Percentiles rank a stretch among this genome's conserved stretches.
These are phyloP conservation scores for Tetrastigma voinierianum DNA, from an alignment of 164 flowering plant genomes.

Conservation along the genomic window DNA sequence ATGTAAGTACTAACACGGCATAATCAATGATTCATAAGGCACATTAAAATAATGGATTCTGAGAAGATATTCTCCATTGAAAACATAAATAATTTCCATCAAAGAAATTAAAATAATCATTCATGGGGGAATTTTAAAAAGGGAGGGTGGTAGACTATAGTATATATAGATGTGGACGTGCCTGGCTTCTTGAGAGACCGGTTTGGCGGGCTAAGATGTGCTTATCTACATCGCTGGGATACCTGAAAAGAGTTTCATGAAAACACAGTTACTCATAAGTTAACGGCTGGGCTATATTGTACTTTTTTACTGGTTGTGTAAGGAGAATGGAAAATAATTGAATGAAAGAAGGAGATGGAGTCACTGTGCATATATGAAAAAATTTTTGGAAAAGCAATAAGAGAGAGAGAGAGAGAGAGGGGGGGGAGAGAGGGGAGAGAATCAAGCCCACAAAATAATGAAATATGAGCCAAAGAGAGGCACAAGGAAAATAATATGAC, in stretches of 20 bases:
- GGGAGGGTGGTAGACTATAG: too few species aligned
- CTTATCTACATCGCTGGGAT: conserved; percentile 95
- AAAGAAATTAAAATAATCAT: neutral
- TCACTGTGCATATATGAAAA: neutral
- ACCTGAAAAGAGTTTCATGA: conserved; percentile 42
- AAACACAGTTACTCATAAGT: neutral
- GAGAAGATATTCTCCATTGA: conserved; percentile 17
- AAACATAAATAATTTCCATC: conserved; percentile 10
- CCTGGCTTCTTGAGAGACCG: conserved; percentile 98
- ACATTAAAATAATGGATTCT: conserved; percentile 2
- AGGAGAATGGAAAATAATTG: neutral
- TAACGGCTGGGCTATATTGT: neutral
- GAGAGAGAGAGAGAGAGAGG: conserved; percentile 13
- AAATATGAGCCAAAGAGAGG: too few species aligned
- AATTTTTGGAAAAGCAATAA: conserved; percentile 21
- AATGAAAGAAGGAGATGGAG: conserved; percentile 15
- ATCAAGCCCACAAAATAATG: neutral
- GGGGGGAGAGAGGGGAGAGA: too few species aligned
- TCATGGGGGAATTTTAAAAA: neutral
- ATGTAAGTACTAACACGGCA: conserved; percentile 9
- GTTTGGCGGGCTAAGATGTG: conserved; percentile 95
- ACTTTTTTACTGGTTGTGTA: conserved; percentile 3
- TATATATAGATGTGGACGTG: conserved; percentile 35
- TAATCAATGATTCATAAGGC: neutral
- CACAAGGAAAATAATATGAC: conserved; percentile 15